Conservation (phyloP, 352 stramenopile species). For the Globisporangium canariense region DNA sequence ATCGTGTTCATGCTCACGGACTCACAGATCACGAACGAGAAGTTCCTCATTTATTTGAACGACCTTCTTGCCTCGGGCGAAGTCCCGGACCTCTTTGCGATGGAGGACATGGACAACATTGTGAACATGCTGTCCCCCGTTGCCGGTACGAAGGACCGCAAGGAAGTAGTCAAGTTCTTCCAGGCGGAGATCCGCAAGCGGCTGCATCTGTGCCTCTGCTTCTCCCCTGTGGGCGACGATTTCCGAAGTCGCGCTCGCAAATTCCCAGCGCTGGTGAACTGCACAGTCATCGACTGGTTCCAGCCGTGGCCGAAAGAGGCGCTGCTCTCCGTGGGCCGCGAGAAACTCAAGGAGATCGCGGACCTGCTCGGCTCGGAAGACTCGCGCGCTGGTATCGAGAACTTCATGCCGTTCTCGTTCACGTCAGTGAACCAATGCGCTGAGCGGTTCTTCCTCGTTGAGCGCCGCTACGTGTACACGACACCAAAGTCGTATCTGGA, state of each 20-base stretch:
- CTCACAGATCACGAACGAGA: constrained; percentile 95
- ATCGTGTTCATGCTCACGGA: constrained; percentile 95
- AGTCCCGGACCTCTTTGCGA: constrained; percentile 93
- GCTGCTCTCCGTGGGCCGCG: constrained; percentile 88
- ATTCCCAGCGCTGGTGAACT: constrained; percentile 95
- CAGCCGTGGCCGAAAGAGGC: constrained; percentile 93
- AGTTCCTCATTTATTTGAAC: constrained; percentile 96
- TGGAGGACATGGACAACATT: constrained; percentile 94
- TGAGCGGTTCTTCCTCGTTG: constrained; percentile 87
- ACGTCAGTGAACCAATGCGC: constrained; percentile 91
- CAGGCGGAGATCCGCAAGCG: constrained; percentile 93
- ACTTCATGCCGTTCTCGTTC: constrained; percentile 96
- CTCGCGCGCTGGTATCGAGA: constrained; percentile 86
- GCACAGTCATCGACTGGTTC: constrained; percentile 96
- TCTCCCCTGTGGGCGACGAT: constrained; percentile 94
- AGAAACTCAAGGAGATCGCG: constrained; percentile 83
- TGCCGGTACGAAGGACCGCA: constrained; percentile 80
- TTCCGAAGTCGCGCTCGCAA: constrained; percentile 93
- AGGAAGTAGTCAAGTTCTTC: constrained; percentile 95
- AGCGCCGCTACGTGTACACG: constrained; percentile 93
- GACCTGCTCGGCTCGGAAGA: constrained; percentile 83
- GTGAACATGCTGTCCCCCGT: constrained; percentile 82
- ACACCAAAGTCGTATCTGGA: constrained; percentile 96
- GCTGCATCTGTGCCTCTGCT: constrained; percentile 93
- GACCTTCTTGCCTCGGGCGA: constrained; percentile 93